A percentile compares a stretch with the other conserved stretches of the same genome.
phyloP scores from a whole-genome alignment of 768 basidiomycete genomes.

The Collybia nuda region DNA sequence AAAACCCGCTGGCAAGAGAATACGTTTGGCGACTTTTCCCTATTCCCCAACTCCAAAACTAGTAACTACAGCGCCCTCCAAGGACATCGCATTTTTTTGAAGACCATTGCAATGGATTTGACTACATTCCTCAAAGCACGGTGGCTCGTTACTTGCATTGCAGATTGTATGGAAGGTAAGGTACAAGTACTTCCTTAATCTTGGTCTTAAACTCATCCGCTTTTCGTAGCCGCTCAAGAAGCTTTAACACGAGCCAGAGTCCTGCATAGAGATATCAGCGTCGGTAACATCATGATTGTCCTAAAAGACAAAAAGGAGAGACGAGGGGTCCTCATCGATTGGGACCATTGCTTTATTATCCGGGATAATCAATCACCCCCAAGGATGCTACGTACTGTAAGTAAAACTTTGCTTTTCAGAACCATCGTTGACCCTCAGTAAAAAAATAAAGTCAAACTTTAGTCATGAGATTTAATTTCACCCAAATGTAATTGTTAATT shows the following conservation, averaged over 20 bases:
- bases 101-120: background rate
- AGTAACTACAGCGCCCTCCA: background rate
- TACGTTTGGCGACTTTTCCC: background rate
- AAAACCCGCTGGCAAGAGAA: background rate
- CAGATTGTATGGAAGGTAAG: slow-evolving; percentile 1
- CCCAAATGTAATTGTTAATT: too few species aligned
- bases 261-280: slow-evolving; percentile 1
- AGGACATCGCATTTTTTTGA: background rate
- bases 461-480: too few species aligned
- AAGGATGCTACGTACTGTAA: background rate
- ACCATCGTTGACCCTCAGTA: background rate
- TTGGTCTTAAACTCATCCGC: too few species aligned
- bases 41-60: background rate
- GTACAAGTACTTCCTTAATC: too few species aligned
- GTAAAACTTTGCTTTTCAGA: background rate
- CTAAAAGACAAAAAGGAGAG: too few species aligned
- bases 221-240: background rate
- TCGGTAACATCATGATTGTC: slow-evolving; percentile 4
- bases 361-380: background rate
- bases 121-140: background rate
- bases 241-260: background rate
- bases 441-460: too few species aligned
- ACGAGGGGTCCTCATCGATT: slow-evolving; percentile 1
- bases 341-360: background rate
- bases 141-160: background rate